Evolutionary conservation across 73 alveolate genomes (phyloP).

Genomic region (Paramecium biaurelia): DNA sequence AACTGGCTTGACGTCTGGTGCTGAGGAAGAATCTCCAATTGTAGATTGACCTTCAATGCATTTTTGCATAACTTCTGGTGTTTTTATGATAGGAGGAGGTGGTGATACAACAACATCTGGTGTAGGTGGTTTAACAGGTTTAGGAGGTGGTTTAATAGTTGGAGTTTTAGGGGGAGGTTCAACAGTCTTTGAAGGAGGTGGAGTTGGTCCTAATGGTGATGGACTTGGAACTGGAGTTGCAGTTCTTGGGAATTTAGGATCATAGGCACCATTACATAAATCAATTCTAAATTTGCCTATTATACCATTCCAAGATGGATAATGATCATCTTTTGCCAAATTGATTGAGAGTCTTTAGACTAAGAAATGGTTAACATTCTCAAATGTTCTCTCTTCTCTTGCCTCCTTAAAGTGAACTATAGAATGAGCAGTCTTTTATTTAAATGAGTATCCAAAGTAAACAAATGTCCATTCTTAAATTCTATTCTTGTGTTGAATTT

Average conservation of each 20-base stretch:
- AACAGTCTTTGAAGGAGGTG: neutral
- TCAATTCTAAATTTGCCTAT: constrained; percentile 23
- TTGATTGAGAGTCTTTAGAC: constrained; percentile 3
- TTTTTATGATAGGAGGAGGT: neutral
- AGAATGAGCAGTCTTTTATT: constrained; percentile 27
- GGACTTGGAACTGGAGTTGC: constrained; percentile 39
- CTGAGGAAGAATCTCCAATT: constrained; percentile 34
- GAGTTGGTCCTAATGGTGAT: neutral
- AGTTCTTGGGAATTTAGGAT: constrained; percentile 42
- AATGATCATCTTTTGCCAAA: neutral
- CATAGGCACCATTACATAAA: constrained; percentile 43
- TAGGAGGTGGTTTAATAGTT: neutral
- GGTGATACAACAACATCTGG: neutral
- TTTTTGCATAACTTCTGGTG: constrained; percentile 31
- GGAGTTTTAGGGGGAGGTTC: neutral
- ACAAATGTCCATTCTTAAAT: constrained; percentile 14
- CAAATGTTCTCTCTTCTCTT: constrained; percentile 49
- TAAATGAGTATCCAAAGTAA: constrained; percentile 25
- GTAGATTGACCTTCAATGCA: constrained; percentile 35
- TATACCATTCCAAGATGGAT: constrained; percentile 43
- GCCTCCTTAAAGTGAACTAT: constrained; percentile 4
- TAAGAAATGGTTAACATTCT: constrained; percentile 30
- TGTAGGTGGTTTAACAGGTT: neutral
- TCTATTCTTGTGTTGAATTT: constrained; percentile 2
- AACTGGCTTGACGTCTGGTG: neutral